Base-by-base conservation (phyloP, 805 yeast species). In the Saturnispora bothae region DNA sequence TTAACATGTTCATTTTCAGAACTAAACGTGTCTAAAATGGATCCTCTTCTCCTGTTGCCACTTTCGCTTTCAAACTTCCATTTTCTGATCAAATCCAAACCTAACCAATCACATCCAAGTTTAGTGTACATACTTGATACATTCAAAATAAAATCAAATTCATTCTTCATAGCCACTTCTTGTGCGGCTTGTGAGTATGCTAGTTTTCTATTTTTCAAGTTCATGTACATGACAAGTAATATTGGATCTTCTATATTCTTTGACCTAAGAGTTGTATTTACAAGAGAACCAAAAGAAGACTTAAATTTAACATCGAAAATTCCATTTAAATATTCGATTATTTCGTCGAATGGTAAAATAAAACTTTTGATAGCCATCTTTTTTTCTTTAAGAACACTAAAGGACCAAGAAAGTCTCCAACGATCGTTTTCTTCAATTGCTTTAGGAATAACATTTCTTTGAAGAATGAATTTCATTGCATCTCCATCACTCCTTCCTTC, bases 61-160 rank as follows among this genome's bases (percentile, higher is more conserved):
- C 31, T 3, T 17, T 21, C 6, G 41, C 6, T 5, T 14, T 17
- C 20, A 51, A 85, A 86, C 22, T 60, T 60, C 96, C 96, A 88
- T 43, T 71, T 73, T 34, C 64, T 65, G 2, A 80, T 63, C 33
- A 86, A 54, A 36, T 74, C 68, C 18, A 83, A 52, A 0, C 86
- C 76, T 30, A 89, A 56, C 43, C 76, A 72, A 49, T 88, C 94
- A 59, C 97, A 88, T 0, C 97, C 97, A 95, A 88, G 84, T 41
- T 94, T 65, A 13, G 74, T 67, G 50, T 85, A 83, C 43, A 85
- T 78, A 27, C 69, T 62, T 6, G 82, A 68, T 6, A 78, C 79
- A 44, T 76, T 72, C 10, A 72, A 50, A 13, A 86, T 68, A 49
- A 79, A 77, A 4, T 67, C 63, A 40, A 71, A 73, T 49, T 89